A percentile compares a stretch with the other conserved stretches of the same genome.
Conservation (phyloP, 345 rosid genomes). For the Eucalyptus sp. region DNA sequence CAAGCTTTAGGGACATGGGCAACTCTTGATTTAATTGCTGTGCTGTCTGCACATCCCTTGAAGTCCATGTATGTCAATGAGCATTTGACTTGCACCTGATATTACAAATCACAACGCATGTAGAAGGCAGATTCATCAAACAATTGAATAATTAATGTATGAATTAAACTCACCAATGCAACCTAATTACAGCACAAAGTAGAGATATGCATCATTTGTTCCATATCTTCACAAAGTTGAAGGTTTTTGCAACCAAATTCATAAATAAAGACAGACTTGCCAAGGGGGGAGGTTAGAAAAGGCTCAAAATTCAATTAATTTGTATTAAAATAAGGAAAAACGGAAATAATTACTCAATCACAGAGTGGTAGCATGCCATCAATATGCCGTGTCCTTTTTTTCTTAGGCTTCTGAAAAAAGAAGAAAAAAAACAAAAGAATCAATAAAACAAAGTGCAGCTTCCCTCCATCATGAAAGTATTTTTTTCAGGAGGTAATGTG, state of each 20-base stretch:
- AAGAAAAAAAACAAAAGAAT: no score
- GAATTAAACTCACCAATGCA: background rate
- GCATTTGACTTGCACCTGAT: slow-evolving; percentile 68
- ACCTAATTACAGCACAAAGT: background rate
- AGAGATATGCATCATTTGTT: no score
- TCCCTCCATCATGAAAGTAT: no score
- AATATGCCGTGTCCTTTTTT: no score
- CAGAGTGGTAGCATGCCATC: no score
- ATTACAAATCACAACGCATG: background rate
- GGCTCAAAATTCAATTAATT: no score
- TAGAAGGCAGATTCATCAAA: background rate
- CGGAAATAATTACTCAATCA: no score
- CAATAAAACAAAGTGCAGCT: background rate
- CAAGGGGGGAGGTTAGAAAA: no score
- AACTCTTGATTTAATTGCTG: slow-evolving; percentile 76
- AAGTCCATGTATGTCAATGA: slow-evolving; percentile 68
- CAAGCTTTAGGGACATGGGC: slow-evolving; percentile 83
- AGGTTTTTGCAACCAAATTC: background rate
- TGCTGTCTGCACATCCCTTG: slow-evolving; percentile 93
- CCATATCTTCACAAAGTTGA: background rate
- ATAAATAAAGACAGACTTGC: no score
- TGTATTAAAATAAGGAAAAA: no score
- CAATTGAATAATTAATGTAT: background rate
- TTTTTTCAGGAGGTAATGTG: no score
- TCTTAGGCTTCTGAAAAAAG: no score